Conservation (phyloP, 306 rosid species). For the Gastrolobium bilobum region DNA sequence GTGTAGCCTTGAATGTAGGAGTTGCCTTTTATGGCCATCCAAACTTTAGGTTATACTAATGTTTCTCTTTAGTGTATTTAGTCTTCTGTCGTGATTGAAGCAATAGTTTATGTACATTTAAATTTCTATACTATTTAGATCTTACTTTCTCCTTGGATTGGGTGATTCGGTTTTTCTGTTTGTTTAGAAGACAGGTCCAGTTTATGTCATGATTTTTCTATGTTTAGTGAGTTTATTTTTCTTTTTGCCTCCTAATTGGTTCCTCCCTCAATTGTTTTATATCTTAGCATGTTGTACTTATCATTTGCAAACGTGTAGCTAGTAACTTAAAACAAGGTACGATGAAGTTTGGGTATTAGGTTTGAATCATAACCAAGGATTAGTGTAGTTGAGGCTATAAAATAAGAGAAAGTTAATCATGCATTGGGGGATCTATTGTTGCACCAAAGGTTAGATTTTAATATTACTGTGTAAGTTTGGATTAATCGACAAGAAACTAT, state of each 20-base stretch:
- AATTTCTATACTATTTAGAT: conserved; percentile 4
- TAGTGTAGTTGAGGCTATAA: conserved; percentile 11
- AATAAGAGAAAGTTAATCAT: background rate
- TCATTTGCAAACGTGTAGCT: conserved; percentile 30
- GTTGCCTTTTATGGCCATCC: conserved; percentile 31
- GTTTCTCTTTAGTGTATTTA: background rate
- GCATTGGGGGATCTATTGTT: conserved; percentile 4
- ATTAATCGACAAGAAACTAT: background rate
- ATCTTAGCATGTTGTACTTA: conserved; percentile 12
- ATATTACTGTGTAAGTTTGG: background rate
- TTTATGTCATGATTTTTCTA: conserved; percentile 9
- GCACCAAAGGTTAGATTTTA: conserved; percentile 6
- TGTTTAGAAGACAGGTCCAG: conserved; percentile 22
- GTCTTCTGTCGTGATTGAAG: conserved; percentile 33
- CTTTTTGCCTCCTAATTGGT: background rate
- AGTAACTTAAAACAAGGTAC: conserved; percentile 5
- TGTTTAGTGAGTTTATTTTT: conserved; percentile 19
- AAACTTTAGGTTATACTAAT: conserved; percentile 27
- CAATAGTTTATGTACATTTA: conserved; percentile 22
- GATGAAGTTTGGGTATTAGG: conserved; percentile 20
- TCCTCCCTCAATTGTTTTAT: conserved; percentile 24
- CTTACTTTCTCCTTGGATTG: conserved; percentile 25
- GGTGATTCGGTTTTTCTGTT: conserved; percentile 14
- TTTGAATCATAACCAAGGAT: conserved; percentile 13
- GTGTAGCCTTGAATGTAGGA: conserved; percentile 19